Conservation (phyloP, 176 grass and related monocot genomes). For the Metroxylon sagu region DNA sequence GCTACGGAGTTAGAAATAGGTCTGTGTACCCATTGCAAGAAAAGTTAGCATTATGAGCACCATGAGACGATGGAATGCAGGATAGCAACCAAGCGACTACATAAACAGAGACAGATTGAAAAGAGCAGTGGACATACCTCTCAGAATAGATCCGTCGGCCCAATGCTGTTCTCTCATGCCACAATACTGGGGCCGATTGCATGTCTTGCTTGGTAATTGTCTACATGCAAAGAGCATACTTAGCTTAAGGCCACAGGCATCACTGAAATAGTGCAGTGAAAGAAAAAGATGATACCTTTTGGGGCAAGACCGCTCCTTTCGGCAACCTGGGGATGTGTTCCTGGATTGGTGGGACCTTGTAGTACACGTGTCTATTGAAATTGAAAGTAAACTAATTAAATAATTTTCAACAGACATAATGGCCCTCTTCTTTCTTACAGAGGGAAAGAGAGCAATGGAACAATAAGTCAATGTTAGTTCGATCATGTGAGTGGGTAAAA, state of each 20-base stretch:
- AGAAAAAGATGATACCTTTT: slow-evolving; percentile 22
- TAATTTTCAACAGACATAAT: slow-evolving; percentile 5
- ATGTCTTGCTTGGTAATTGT: slow-evolving; percentile 12
- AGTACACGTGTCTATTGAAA: slow-evolving; percentile 31
- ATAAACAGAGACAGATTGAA: not conserved
- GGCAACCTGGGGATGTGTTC: slow-evolving; percentile 30
- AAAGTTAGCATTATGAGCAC: not conserved
- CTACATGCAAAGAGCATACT: slow-evolving; percentile 7
- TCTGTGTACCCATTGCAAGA: not conserved
- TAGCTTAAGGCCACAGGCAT: too few relatives aligned
- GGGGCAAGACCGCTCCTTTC: slow-evolving; percentile 22
- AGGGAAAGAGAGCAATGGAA: not conserved
- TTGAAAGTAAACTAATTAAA: slow-evolving; percentile 5
- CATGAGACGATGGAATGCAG: not conserved
- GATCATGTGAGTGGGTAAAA: too few relatives aligned
- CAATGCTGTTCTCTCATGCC: slow-evolving; percentile 18
- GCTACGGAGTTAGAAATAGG: slow-evolving; percentile 9
- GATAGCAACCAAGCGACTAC: not conserved
- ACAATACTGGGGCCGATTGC: slow-evolving; percentile 13
- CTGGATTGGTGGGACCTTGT: slow-evolving; percentile 27
- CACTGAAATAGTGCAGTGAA: not conserved
- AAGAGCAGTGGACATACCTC: slow-evolving; percentile 8
- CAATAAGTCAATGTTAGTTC: not conserved
- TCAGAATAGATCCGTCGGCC: slow-evolving; percentile 1
- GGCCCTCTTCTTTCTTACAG: not conserved